A percentile compares a stretch with the other conserved stretches of the same genome.
Conservation (phyloP, 176 grass and related monocot genomes). For the Carex cristatella region DNA sequence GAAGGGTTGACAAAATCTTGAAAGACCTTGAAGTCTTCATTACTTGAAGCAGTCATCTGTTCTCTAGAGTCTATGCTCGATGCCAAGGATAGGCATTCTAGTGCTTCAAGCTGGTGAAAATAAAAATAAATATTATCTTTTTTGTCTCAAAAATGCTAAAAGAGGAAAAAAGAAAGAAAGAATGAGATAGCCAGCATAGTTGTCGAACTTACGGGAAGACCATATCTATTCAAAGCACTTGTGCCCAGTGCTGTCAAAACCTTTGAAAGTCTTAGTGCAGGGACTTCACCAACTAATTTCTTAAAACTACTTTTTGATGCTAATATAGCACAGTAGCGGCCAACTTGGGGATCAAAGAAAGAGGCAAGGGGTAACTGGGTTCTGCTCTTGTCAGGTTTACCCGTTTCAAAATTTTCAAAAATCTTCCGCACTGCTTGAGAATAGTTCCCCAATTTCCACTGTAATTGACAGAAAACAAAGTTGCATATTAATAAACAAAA, state of each 20-base stretch:
- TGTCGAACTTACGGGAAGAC: slow-evolving; percentile 80
- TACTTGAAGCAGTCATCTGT: slow-evolving; percentile 23
- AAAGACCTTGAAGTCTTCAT: slow-evolving; percentile 43
- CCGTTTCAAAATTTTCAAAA: slow-evolving; percentile 36
- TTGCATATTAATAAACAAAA: slow-evolving; percentile 22
- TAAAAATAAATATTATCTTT: not conserved
- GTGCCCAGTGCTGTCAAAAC: slow-evolving; percentile 49
- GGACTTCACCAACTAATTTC: slow-evolving; percentile 69
- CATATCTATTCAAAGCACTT: slow-evolving; percentile 67
- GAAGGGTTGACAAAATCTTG: slow-evolving; percentile 50
- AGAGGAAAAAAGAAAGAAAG: not conserved
- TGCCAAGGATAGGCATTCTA: slow-evolving; percentile 67
- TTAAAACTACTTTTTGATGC: slow-evolving; percentile 68
- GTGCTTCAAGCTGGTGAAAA: slow-evolving; percentile 68
- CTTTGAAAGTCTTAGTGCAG: slow-evolving; percentile 60
- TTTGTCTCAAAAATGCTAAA: slow-evolving; percentile 32
- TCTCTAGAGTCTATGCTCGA: slow-evolving; percentile 49
- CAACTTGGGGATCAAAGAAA: slow-evolving; percentile 65
- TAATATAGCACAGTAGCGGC: slow-evolving; percentile 71
- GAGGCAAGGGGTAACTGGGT: slow-evolving; percentile 25
- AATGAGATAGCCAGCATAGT: slow-evolving; percentile 7
- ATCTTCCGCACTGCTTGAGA: slow-evolving; percentile 51
- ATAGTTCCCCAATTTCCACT: slow-evolving; percentile 95
- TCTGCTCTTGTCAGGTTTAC: slow-evolving; percentile 29
- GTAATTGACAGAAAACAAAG: slow-evolving; percentile 36